Conservation (phyloP, 2,329 filamentous ascomycete genomes). For the Onygena corvina region DNA sequence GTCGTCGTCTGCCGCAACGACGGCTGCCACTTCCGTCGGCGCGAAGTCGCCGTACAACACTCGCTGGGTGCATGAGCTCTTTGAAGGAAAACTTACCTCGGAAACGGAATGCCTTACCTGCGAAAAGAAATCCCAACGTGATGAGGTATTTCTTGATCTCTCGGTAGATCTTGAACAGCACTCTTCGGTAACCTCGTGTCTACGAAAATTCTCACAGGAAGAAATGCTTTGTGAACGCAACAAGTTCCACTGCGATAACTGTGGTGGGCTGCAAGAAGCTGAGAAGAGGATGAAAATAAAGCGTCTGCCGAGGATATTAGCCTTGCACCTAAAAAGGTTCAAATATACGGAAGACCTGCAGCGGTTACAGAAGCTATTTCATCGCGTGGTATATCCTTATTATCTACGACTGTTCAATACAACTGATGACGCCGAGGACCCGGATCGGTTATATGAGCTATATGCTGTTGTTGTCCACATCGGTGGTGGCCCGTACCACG, state of each 20-base stretch:
- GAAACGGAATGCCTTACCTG: conserved; percentile 95
- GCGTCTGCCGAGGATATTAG: conserved; percentile 76
- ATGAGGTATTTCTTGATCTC: conserved; percentile 90
- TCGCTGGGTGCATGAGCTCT: conserved; percentile 93
- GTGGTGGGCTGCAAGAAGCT: conserved; percentile 88
- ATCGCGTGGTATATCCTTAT: conserved; percentile 93
- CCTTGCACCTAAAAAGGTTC: conserved; percentile 89
- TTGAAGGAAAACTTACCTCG: conserved; percentile 86
- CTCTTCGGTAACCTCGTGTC: conserved; percentile 87
- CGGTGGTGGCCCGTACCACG: conserved; percentile 89
- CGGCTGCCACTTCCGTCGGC: conserved; percentile 22
- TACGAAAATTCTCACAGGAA: conserved; percentile 92
- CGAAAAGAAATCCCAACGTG: conserved; percentile 85
- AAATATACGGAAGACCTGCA: conserved; percentile 97
- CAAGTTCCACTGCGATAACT: conserved; percentile 98
- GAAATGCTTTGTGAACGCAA: conserved; percentile 98
- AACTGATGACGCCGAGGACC: conserved; percentile 86
- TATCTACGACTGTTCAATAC: conserved; percentile 95
- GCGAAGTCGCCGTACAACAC: conserved; percentile 53
- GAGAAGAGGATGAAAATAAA: conserved; percentile 99
- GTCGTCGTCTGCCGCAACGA: conserved; percentile 28
- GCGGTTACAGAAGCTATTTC: conserved; percentile 87
- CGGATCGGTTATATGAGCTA: conserved; percentile 85
- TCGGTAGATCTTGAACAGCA: conserved; percentile 94
- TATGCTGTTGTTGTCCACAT: conserved; percentile 98